phyloP scores from a whole-genome alignment of 305 asterid species.

The Fraxinus nigra region DNA sequence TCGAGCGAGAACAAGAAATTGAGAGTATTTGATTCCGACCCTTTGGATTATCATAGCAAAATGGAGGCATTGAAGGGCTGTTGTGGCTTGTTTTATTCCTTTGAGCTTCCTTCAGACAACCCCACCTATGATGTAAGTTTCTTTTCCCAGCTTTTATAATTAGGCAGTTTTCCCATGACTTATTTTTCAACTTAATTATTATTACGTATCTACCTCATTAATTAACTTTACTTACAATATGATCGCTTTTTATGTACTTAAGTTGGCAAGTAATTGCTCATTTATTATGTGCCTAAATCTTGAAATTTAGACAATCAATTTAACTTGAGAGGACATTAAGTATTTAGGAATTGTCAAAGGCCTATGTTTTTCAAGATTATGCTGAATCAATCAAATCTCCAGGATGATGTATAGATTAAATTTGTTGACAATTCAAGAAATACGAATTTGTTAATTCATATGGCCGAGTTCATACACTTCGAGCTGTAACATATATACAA shows the following conservation, averaged over 20 bases:
- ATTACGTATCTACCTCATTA: neutral
- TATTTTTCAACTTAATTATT: neutral
- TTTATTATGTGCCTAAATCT: neutral
- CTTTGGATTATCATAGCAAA: slow-evolving; percentile 88
- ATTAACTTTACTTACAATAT: neutral
- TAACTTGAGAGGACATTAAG: neutral
- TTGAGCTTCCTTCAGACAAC: slow-evolving; percentile 71
- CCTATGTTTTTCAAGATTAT: neutral
- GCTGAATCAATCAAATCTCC: neutral
- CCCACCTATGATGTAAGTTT: slow-evolving; percentile 68
- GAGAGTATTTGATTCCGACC: slow-evolving; percentile 65
- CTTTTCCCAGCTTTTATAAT: neutral
- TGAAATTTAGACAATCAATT: neutral
- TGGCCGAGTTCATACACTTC: neutral
- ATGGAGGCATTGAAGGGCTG: slow-evolving; percentile 79
- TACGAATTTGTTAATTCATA: neutral
- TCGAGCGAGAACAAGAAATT: slow-evolving; percentile 44
- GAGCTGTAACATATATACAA: slow-evolving; percentile 3
- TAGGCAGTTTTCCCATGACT: neutral
- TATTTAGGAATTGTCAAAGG: neutral
- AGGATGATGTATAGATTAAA: neutral
- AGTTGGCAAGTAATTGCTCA: neutral
- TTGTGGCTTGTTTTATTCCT: slow-evolving; percentile 73
- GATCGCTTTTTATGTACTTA: neutral
- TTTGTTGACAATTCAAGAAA: neutral